These are phyloP conservation scores for Piloderma croceum DNA, from an alignment of 768 basidiomycete species.

Conservation along the genomic window DNA sequence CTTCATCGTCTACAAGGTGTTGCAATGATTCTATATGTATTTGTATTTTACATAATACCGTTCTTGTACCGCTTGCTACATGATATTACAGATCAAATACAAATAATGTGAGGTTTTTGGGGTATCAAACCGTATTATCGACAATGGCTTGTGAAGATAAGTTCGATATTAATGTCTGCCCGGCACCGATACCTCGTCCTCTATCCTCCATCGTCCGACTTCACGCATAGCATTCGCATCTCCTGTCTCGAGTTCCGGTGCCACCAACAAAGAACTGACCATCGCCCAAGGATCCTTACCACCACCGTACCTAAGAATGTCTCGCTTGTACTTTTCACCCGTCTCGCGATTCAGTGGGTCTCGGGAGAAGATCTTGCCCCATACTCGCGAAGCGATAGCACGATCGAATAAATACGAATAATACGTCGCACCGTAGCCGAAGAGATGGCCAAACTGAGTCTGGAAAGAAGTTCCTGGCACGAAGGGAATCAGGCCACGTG, in stretches of 20 bases:
- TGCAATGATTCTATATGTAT: too few species aligned
- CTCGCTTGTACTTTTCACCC: slow-evolving; percentile 77
- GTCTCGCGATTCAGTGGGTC: slow-evolving; percentile 65
- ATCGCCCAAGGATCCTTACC: slow-evolving; percentile 93
- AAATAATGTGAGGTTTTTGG: too few species aligned
- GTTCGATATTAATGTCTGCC: slow-evolving; percentile 51
- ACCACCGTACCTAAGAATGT: slow-evolving; percentile 78
- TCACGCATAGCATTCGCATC: slow-evolving; percentile 81
- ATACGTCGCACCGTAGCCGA: slow-evolving; percentile 95
- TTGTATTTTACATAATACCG: too few species aligned
- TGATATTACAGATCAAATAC: too few species aligned
- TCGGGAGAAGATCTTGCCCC: slow-evolving; percentile 63
- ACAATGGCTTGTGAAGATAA: too few species aligned
- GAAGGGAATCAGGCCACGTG: slow-evolving; percentile 76
- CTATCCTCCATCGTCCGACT: slow-evolving; percentile 86
- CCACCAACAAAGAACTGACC: slow-evolving; percentile 66
- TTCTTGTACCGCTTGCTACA: too few species aligned
- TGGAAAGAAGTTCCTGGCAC: slow-evolving; percentile 88
- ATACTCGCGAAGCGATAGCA: slow-evolving; percentile 91
- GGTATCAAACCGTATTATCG: too few species aligned
- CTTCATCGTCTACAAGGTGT: too few species aligned
- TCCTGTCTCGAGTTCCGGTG: slow-evolving; percentile 62
- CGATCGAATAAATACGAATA: slow-evolving; percentile 97
- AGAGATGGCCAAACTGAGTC: slow-evolving; percentile 92
- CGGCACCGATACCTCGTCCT: slow-evolving; percentile 59